Conservation (phyloP, 2,329 filamentous ascomycete species). For the Neofusicoccum cordaticola region DNA sequence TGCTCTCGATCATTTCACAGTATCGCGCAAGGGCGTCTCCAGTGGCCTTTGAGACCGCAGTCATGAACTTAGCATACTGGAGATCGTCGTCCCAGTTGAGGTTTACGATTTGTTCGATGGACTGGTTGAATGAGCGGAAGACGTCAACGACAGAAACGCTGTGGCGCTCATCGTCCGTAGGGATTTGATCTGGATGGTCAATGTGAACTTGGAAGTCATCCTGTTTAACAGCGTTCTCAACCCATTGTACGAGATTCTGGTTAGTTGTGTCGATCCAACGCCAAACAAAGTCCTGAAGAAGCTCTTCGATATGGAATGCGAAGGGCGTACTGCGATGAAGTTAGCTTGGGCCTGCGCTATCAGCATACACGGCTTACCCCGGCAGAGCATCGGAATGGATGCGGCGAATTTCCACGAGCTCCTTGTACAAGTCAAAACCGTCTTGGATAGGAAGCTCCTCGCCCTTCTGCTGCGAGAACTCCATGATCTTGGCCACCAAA, state of each 20-base stretch:
- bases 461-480: conserved; percentile 65
- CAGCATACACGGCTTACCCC: conserved; percentile 35
- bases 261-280: conserved; percentile 86
- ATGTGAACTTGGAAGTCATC: conserved; percentile 78
- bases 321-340: conserved; percentile 56
- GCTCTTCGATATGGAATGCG: conserved; percentile 79
- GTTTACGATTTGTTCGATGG: conserved; percentile 78
- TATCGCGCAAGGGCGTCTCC: conserved; percentile 80
- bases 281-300: conserved; percentile 92
- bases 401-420: conserved; percentile 77
- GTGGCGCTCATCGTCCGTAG: conserved; percentile 79
- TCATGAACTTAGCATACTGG: conserved; percentile 97
- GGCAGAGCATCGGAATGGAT: conserved; percentile 77
- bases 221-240: conserved; percentile 86
- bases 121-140: conserved; percentile 90
- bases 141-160: conserved; percentile 92
- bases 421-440: conserved; percentile 89
- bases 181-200: conserved; percentile 59
- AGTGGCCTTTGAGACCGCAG: conserved; percentile 79
- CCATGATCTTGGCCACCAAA: conserved; percentile 77
- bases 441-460: conserved; percentile 83
- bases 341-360: background rate
- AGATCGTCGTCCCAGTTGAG: conserved; percentile 92
- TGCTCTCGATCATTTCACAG: conserved; percentile 84
- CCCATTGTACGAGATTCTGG: conserved; percentile 73